A percentile compares a stretch with the other conserved stretches of the same genome.
These are phyloP conservation scores for Aspergillus floridensis DNA, from an alignment of 2,329 filamentous ascomycete genomes.

Conservation along the genomic window DNA sequence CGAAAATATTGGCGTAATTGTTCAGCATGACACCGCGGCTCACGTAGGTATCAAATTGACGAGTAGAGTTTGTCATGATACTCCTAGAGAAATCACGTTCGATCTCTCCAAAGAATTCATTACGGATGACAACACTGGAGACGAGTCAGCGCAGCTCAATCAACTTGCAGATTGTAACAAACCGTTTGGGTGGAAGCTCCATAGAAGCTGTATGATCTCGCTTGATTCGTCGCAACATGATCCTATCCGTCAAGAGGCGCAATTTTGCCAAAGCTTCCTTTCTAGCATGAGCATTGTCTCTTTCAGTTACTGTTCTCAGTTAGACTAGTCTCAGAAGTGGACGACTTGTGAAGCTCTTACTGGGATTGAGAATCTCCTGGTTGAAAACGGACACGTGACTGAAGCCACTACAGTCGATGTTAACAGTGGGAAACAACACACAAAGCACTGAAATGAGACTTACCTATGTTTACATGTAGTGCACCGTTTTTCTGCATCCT, in stretches of 20 bases:
- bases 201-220: constrained; percentile 89
- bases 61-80: constrained; percentile 87
- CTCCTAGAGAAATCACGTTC: constrained; percentile 94
- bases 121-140: constrained; percentile 69
- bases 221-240: constrained; percentile 95
- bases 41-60: constrained; percentile 94
- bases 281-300: constrained; percentile 53
- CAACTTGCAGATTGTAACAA: constrained; percentile 9
- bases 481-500: constrained; percentile 70
- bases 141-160: constrained; percentile 9
- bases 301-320: constrained; percentile 53
- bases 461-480: constrained; percentile 62
- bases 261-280: constrained; percentile 74
- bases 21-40: constrained; percentile 90
- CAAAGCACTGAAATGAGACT: constrained; percentile 14
- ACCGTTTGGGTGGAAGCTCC: constrained; percentile 92
- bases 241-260: constrained; percentile 81
- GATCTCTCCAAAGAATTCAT: constrained; percentile 94
- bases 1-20: constrained; percentile 99
- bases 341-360: constrained; percentile 24
- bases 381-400: constrained; percentile 83
- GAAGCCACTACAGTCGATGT: constrained; percentile 48
- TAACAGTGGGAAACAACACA: constrained; percentile 3
- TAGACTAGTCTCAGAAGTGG: constrained; percentile 46
- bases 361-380: constrained; percentile 87